Conservation (phyloP, 2,329 filamentous ascomycete species). For the Aplosporella prunicola region DNA sequence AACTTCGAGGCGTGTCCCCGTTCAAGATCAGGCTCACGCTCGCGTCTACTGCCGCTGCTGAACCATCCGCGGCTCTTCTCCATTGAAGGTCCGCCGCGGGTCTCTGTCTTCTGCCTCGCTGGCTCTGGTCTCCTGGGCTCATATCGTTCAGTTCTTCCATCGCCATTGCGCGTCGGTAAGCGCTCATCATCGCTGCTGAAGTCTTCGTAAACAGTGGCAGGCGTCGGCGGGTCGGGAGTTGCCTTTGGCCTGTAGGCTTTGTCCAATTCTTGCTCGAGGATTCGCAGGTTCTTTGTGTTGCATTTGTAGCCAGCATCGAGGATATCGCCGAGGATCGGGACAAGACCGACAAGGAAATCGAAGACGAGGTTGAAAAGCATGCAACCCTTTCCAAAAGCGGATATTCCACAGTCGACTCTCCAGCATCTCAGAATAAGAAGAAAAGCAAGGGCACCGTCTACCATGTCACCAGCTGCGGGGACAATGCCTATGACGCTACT, state of each 20-base stretch:
- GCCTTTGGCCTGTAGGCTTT: conserved; percentile 50
- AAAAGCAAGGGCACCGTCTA: conserved; percentile 64
- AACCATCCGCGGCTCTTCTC: conserved; percentile 8
- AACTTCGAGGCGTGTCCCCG: too few relatives aligned
- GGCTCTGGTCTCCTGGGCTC: conserved; percentile 6
- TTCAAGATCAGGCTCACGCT: conserved; percentile 10
- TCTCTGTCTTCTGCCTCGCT: conserved; percentile 6
- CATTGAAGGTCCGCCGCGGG: conserved; percentile 2
- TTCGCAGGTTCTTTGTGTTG: conserved; percentile 66
- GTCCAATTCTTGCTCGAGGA: conserved; percentile 59
- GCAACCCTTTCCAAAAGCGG: conserved; percentile 47
- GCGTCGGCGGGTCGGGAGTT: conserved; percentile 16
- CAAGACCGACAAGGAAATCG: conserved; percentile 64
- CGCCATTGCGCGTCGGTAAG: conserved; percentile 1
- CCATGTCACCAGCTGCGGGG: conserved; percentile 63
- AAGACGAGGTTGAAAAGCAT: conserved; percentile 76
- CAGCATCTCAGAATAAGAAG: conserved; percentile 65
- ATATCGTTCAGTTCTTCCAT: conserved; percentile 5
- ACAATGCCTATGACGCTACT: conserved; percentile 74
- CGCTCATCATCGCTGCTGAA: conserved; percentile 31
- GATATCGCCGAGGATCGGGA: conserved; percentile 69
- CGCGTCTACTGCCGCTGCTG: conserved; percentile 6
- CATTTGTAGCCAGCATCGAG: conserved; percentile 63
- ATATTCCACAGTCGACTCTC: conserved; percentile 70
- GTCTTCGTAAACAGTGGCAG: conserved; percentile 39